Evolutionary conservation across 2,329 filamentous ascomycete species (phyloP), one percentile per base, ranked within the genome.

Genomic region (Scedosporium aurantiacum): DNA sequence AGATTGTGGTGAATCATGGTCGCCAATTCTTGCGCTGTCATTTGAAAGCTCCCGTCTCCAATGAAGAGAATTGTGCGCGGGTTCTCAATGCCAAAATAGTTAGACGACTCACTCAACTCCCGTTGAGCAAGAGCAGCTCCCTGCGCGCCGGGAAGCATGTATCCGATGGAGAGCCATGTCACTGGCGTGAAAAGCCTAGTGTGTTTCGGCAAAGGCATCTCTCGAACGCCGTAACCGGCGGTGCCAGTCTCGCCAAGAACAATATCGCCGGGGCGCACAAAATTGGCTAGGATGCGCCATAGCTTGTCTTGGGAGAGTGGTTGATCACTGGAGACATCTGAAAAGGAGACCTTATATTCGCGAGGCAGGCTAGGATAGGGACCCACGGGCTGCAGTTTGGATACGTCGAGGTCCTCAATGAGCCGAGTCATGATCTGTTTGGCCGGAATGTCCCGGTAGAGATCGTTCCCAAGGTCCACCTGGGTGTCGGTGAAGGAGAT

Each of bases 231-330:
- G 71, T 95, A 93, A 74, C 91, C 93, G 62, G 90, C 80, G 0
- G 91, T 96, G 47, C 91, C 91, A 2, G 91, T 96, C 72, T 95
- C 91, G 0, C 90, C 93, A 58, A 96, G 82, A 61, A 96, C 78
- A 61, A 95, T 83, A 68, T 96, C 91, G 56, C 85, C 79, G 60
- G 85, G 78, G 60, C 81, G 79, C 8, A 96, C 75, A 78, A 88
- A 95, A 64, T 86, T 79, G 43, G 88, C 86, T 16, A 94, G 77
- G 43, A 82, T 82, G 0, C 88, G 88, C 90, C 90, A 96, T 71
- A 96, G 81, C 79, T 82, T 90, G n/a, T 81, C 80, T 70, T 91
- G 88, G 8, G 81, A 86, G 70, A 91, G 89, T 47, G 57, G 70
- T 62, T 74, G 68, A 10, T 41, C 16, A 7, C 57, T 55, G 16